A percentile compares a stretch with the other conserved stretches of the same genome.
phyloP scores from a whole-genome alignment of 2,329 filamentous ascomycete genomes.

The Trichophyton verrucosum region DNA sequence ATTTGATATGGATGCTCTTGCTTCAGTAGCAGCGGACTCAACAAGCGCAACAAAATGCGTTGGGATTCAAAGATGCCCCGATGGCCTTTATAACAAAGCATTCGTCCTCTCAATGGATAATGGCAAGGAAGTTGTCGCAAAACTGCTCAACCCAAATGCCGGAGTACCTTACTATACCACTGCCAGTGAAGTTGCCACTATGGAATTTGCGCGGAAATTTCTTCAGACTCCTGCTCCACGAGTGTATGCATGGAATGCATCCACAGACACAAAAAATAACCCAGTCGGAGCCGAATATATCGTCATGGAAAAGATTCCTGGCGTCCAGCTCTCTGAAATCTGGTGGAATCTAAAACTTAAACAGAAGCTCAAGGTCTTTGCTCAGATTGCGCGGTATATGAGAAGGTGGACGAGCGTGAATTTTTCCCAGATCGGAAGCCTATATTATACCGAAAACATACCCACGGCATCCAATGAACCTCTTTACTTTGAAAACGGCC shows the following conservation, averaged over 20 bases:
- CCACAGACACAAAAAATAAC: slow-evolving; percentile 13
- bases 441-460: slow-evolving; percentile 6
- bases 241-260: slow-evolving; percentile 11
- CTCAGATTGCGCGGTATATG: slow-evolving; percentile 6
- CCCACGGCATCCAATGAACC: background rate
- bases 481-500: slow-evolving; percentile 1
- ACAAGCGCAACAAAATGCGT: slow-evolving; percentile 21
- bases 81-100: slow-evolving; percentile 24
- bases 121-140: slow-evolving; percentile 12
- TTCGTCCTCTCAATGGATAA: slow-evolving; percentile 21
- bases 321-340: slow-evolving; percentile 10
- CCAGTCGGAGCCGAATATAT: slow-evolving; percentile 26
- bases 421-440: slow-evolving; percentile 6
- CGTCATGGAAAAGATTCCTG: slow-evolving; percentile 24
- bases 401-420: slow-evolving; percentile 6
- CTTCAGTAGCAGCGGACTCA: slow-evolving; percentile 20
- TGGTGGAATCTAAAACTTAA: slow-evolving; percentile 13
- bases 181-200: slow-evolving; percentile 29
- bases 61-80: slow-evolving; percentile 22
- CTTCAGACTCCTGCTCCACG: slow-evolving; percentile 14
- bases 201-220: slow-evolving; percentile 20
- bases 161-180: slow-evolving; percentile 14
- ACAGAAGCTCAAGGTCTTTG: slow-evolving; percentile 6
- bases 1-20: slow-evolving; percentile 26
- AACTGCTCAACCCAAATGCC: slow-evolving; percentile 13